phyloP scores from a whole-genome alignment of 306 rosid species.

The Pyrus pyrifolia region DNA sequence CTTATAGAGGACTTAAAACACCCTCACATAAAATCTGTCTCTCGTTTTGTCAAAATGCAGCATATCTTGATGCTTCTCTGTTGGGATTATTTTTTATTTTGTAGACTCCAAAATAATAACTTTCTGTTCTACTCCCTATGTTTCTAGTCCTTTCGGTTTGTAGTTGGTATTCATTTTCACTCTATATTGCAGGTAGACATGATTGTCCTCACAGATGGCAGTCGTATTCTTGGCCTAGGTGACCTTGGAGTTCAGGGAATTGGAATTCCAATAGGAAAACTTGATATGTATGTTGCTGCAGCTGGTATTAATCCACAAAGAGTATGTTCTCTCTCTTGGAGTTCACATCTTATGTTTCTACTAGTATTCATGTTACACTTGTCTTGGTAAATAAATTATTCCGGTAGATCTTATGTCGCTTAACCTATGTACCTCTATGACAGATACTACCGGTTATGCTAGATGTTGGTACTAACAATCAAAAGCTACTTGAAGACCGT shows the following conservation, averaged over 20 bases:
- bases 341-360: neutral
- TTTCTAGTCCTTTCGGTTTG: neutral
- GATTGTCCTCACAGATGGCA: conserved; percentile 98
- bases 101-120: neutral
- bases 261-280: conserved; percentile 96
- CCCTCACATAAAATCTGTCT: neutral
- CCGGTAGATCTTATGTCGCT: conserved; percentile 10
- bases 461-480: conserved; percentile 95
- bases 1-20: neutral
- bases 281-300: conserved; percentile 97
- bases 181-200: conserved; percentile 84
- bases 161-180: conserved; percentile 12
- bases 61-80: neutral
- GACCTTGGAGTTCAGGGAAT: conserved; percentile 99
- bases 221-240: conserved; percentile 98
- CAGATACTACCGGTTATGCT: conserved; percentile 98
- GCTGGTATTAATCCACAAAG: conserved; percentile 96
- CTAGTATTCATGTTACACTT: neutral
- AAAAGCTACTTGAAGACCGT: conserved; percentile 77
- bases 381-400: conserved; percentile 2
- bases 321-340: conserved; percentile 41
- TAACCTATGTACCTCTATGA: conserved; percentile 22
- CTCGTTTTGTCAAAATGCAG: neutral
- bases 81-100: neutral
- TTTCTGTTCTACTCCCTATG: neutral